Base-by-base conservation (phyloP, 768 basidiomycete species). In the Serendipita indica region DNA sequence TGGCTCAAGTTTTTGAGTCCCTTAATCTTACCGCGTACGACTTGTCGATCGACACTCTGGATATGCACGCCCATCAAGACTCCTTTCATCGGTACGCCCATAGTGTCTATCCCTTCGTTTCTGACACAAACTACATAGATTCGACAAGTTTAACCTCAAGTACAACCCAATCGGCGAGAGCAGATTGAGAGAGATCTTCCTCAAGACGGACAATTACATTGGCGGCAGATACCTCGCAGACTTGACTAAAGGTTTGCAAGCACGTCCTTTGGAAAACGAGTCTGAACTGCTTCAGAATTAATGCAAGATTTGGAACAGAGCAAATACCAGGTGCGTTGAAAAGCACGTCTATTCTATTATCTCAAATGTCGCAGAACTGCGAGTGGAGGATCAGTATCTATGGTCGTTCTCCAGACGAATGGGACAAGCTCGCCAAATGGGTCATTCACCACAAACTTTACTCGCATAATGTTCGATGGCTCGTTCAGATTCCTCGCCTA, bases 361-460 rank as follows among this genome's bases (percentile, higher is more conserved):
- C 3, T 28, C 25, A 34, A 10, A n/a, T 14, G 7, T 27, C 12
- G 37, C 63, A 90, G 85, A 92, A 93, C 64, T 91, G 88, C 62
- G 96, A 99, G 73, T 99, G 96, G 90, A 82, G 96, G 3, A 78
- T 98, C 59, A 94, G 90, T 62, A 88, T 99, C 62, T 99, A 98
- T 64, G 96, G 93, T 2, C 80, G 90, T 59, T 78, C 76, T 2
- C 63, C 69, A 10, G 76, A 81, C 60, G 96, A 99, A 72, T 99
- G 96, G 96, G 96, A 98, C 75, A 97, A 97, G 66, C 75, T 99
- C 3, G 96, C 96, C 16, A 86, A 84, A 74, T 99, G 96, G 96
- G 83, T 99, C 60, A 81, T 96, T 68, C 78, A 87, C 67, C 80
- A 97, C 74, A 91, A 94, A 69, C 75, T 98, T 3, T 87, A 78